Evolutionary conservation across 345 rosid genomes (phyloP), one percentile per base, ranked within the genome.

Genomic region (Eucalyptus polyanthemos): DNA sequence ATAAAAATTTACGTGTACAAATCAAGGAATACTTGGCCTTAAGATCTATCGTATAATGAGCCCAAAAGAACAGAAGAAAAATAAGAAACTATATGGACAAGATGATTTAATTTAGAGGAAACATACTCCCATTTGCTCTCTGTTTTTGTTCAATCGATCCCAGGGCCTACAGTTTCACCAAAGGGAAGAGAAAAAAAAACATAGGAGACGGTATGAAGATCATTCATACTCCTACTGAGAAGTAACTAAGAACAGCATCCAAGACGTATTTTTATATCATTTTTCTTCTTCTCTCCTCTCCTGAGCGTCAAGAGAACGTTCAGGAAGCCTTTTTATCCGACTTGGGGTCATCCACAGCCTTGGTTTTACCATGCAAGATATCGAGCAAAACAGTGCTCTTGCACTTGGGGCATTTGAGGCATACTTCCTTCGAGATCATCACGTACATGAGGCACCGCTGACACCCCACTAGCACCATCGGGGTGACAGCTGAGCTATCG

Each of bases 391-490:
- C 91, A n/a, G 90, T 62, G 90, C 91, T 91, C 90, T 90, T 87
- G 89, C 92, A 89, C 80, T 85, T 88, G 44, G 92, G 92, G 90
- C 92, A 91, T 45, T 40, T 87, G 16, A 88, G 92, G 29, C 87
- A 69, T 67, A 37, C 89, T 25, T 87, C 89, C 76, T 89, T 87
- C 37, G 91, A 88, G 31, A 91, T 72, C 92, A 91, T 88, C 47
- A 91, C 90, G 89, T 91, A 91, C 92, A 91, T 91, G 56, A 88
- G 92, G 89, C 92, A 91, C 89, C 83, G 50, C 40, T 87, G 92
- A 51, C 92, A 89, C 45, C 92, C 94, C 1, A 92, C 93, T 27
- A 93, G 91, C 67, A 90, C 88, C 94, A 92, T 92, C 81, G 90
- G 89, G 15, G 91, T 50, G 8, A 90, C 91, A n/a, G 90, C 91